A percentile compares a stretch with the other conserved stretches of the same genome.
Conservation (phyloP, 2,329 filamentous ascomycete species). For the Aciculosporium take region DNA sequence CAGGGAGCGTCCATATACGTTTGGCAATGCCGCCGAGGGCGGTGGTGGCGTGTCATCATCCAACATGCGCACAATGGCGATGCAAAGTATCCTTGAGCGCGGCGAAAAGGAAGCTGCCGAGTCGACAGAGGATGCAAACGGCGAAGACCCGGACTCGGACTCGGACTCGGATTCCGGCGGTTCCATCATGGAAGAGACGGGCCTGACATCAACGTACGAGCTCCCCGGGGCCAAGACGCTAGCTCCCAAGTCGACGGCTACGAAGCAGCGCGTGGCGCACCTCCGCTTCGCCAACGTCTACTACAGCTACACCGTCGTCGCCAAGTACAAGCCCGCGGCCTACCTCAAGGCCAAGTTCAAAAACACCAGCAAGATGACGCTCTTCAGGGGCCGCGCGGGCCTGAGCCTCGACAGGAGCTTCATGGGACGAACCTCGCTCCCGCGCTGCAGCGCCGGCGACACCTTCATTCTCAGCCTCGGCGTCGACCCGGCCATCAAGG, state of each 20-base stretch:
- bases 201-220: constrained; percentile 42
- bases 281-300: constrained; percentile 30
- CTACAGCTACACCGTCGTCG: constrained; percentile 39
- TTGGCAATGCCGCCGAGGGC: constrained; percentile 2
- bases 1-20: too few species aligned
- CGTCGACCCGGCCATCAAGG: constrained; percentile 37
- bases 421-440: constrained; percentile 37
- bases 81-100: too few species aligned
- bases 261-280: constrained; percentile 41
- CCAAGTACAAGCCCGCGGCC: constrained; percentile 41
- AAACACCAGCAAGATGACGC: constrained; percentile 36
- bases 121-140: not conserved
- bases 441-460: constrained; percentile 38
- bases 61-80: too few species aligned
- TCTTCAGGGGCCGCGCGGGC: constrained; percentile 36
- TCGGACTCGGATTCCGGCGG: constrained; percentile 19
- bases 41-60: too few species aligned
- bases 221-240: constrained; percentile 39
- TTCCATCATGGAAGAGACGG: constrained; percentile 35
- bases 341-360: constrained; percentile 39
- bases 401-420: constrained; percentile 45
- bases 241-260: constrained; percentile 28
- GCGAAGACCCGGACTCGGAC: not conserved
- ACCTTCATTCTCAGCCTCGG: constrained; percentile 37
- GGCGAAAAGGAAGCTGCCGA: not conserved